Conservation (phyloP, 1,284 basidiomycete species). For the Gomphus bonarii region DNA sequence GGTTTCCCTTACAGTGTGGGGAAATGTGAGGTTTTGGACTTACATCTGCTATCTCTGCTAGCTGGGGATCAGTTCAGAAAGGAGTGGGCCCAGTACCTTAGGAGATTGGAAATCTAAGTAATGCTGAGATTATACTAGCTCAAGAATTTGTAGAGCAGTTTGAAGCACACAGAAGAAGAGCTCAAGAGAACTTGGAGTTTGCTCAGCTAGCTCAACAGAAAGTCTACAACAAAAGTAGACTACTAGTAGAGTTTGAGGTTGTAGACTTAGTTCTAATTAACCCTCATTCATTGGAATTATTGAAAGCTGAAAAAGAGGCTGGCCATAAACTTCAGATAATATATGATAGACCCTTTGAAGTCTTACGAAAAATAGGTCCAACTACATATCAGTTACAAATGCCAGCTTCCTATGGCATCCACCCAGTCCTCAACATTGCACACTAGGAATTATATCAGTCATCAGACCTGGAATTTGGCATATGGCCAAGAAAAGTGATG, state of each 20-base stretch:
- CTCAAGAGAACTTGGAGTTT: background rate
- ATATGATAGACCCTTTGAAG: slow-evolving; percentile 3
- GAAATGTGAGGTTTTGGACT: too few relatives aligned
- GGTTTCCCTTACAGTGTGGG: too few relatives aligned
- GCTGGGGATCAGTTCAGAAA: too few relatives aligned
- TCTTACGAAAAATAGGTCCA: background rate
- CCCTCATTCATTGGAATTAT: background rate
- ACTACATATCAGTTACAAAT: background rate
- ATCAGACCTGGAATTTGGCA: background rate
- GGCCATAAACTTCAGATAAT: background rate
- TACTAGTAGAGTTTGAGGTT: background rate
- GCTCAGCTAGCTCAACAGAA: background rate
- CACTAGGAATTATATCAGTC: background rate
- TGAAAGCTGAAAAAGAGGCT: background rate
- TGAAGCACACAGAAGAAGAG: background rate
- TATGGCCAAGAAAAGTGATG: background rate
- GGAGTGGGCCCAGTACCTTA: too few relatives aligned
- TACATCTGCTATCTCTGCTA: too few relatives aligned
- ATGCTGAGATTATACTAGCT: slow-evolving; percentile 1
- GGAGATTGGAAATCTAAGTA: too few relatives aligned
- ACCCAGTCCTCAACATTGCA: slow-evolving; percentile 7
- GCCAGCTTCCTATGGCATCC: background rate
- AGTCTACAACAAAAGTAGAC: background rate
- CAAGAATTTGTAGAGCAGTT: background rate
- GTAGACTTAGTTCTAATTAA: slow-evolving; percentile 2